phyloP scores from a whole-genome alignment of 495 filamentous ascomycete genomes.

The Chlorociboria aeruginascens region DNA sequence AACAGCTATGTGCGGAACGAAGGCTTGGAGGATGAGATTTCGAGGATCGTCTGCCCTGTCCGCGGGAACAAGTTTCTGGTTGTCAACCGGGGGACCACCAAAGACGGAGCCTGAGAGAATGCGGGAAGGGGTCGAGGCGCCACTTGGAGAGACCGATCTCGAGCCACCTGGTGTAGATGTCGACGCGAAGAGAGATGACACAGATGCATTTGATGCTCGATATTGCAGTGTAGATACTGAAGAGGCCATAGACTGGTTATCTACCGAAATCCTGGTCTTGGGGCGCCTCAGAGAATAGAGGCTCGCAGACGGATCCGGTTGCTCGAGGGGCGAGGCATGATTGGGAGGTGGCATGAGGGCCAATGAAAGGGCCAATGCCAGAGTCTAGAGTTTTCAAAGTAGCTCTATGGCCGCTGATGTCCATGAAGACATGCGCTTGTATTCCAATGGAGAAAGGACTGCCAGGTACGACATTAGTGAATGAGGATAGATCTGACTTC shows the following conservation, averaged over 20 bases:
- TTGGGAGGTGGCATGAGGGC: constrained; percentile 49
- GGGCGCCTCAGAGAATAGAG: constrained; percentile 33
- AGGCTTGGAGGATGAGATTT: constrained; percentile 66
- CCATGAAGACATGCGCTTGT: constrained; percentile 4
- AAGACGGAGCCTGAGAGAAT: constrained; percentile 35
- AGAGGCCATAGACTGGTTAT: constrained; percentile 28
- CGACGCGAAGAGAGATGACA: constrained; percentile 46
- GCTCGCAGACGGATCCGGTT: constrained; percentile 41
- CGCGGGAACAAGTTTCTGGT: constrained; percentile 33
- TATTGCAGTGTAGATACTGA: constrained; percentile 38
- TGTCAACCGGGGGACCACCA: constrained; percentile 25
- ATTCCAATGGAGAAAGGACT: background rate
- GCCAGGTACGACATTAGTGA: background rate
- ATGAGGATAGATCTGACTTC: background rate
- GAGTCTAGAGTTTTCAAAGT: background rate
- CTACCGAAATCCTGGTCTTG: constrained; percentile 34
- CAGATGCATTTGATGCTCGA: constrained; percentile 39
- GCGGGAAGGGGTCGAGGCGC: constrained; percentile 43
- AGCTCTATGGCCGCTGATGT: constrained; percentile 1
- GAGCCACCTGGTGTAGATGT: constrained; percentile 41
- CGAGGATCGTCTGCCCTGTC: constrained; percentile 48
- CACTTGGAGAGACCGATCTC: constrained; percentile 46
- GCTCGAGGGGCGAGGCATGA: constrained; percentile 49
- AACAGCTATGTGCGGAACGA: constrained; percentile 77
- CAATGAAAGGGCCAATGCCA: background rate